Conservation (phyloP, 306 rosid species). For the Amphicarpaea edgeworthii region DNA sequence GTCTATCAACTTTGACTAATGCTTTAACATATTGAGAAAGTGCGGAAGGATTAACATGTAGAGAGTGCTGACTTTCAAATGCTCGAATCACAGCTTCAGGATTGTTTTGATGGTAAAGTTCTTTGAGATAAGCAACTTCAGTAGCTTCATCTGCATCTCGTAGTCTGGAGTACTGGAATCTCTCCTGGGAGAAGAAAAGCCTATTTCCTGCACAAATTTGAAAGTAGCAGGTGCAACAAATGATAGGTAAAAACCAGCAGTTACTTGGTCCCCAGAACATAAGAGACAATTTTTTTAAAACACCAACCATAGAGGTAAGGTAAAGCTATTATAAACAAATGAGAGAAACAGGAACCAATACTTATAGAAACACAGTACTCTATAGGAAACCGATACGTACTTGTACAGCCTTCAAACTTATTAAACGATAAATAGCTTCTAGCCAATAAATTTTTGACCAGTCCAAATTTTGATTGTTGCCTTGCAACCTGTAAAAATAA, state of each 20-base stretch:
- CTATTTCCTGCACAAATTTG: constrained; percentile 58
- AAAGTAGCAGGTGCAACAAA: constrained; percentile 28
- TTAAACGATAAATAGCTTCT: constrained; percentile 54
- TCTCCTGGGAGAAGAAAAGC: constrained; percentile 54
- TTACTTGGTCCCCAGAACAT: constrained; percentile 2
- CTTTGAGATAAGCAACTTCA: constrained; percentile 78
- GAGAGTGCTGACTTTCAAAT: constrained; percentile 84
- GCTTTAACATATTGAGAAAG: constrained; percentile 88
- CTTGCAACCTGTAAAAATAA: constrained; percentile 68
- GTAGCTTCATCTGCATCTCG: constrained; percentile 74
- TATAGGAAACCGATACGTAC: constrained; percentile 45
- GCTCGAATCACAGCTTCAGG: constrained; percentile 82
- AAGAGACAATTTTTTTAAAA: too few species aligned
- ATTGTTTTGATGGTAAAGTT: constrained; percentile 72
- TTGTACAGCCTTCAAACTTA: constrained; percentile 58
- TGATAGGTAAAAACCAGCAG: background rate
- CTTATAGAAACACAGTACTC: background rate
- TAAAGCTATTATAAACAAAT: background rate
- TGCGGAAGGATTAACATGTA: constrained; percentile 71
- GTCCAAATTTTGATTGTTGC: constrained; percentile 55
- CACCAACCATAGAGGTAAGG: too few species aligned
- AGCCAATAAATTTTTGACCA: constrained; percentile 43
- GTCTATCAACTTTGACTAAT: constrained; percentile 78
- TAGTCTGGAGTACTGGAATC: constrained; percentile 70
- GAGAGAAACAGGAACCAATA: background rate